A percentile compares a stretch with the other conserved stretches of the same genome.
These are phyloP conservation scores for Periconia sp. DNA, from an alignment of 2,329 filamentous ascomycete genomes.

Conservation along the genomic window DNA sequence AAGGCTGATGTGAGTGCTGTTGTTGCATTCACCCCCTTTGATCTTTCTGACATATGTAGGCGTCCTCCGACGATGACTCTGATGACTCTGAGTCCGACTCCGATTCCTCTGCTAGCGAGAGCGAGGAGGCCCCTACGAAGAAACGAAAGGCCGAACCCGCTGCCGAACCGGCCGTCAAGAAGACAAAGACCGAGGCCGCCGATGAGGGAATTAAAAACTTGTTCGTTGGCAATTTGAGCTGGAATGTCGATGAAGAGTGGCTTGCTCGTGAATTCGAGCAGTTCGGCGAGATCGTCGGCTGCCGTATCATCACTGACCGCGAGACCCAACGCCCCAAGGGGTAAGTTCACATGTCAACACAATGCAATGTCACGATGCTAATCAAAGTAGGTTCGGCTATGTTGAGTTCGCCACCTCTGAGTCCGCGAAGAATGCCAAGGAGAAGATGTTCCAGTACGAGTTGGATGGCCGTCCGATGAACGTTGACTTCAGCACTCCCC, in stretches of 20 bases:
- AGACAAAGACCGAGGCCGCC: conserved; percentile 66
- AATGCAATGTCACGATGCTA: conserved; percentile 21
- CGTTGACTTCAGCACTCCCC: conserved; percentile 77
- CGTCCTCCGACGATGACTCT: conserved; percentile 32
- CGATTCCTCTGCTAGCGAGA: conserved; percentile 35
- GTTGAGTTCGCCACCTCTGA: conserved; percentile 79
- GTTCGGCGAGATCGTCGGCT: conserved; percentile 74
- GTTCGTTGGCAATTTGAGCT: conserved; percentile 89
- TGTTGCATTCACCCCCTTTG: not conserved
- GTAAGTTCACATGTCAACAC: conserved; percentile 46
- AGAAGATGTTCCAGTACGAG: conserved; percentile 75
- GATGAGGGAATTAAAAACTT: conserved; percentile 68
- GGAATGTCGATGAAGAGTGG: conserved; percentile 85
- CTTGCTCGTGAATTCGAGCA: conserved; percentile 81
- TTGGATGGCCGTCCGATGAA: conserved; percentile 78
- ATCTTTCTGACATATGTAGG: conserved; percentile 28
- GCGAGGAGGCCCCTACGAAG: conserved; percentile 58
- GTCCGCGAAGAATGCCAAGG: conserved; percentile 73
- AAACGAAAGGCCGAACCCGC: conserved; percentile 70
- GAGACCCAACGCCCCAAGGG: conserved; percentile 83
- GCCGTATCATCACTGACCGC: conserved; percentile 84
- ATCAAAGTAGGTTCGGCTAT: conserved; percentile 73
- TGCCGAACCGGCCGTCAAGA: conserved; percentile 64
- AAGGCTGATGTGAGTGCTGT: conserved; percentile 26
- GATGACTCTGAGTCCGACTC: conserved; percentile 35